Percentiles rank a stretch among this genome's conserved stretches.
Conservation (phyloP, 805 yeast species). For the Metschnikowia santaceciliae region DNA sequence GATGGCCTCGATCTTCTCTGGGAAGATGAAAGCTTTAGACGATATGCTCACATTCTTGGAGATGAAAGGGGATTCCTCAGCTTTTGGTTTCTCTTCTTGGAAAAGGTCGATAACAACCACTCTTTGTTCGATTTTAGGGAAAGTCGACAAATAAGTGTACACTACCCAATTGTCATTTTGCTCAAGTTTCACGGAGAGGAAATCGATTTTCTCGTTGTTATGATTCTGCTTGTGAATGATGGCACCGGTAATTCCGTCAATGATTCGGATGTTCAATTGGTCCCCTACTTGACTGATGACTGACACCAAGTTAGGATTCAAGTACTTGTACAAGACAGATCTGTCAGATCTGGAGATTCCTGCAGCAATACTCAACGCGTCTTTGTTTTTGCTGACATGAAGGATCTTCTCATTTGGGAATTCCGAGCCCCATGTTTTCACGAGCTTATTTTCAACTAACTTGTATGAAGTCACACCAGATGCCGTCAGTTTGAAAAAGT, state of each 20-base stretch:
- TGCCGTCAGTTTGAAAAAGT: slow-evolving; percentile 13
- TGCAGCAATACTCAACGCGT: slow-evolving; percentile 41
- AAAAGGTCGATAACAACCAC: slow-evolving; percentile 74
- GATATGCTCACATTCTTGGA: slow-evolving; percentile 44
- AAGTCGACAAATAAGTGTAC: slow-evolving; percentile 54
- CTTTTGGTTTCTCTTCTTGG: slow-evolving; percentile 49
- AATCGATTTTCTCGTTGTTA: slow-evolving; percentile 36
- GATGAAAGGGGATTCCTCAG: slow-evolving; percentile 32
- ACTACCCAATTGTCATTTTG: slow-evolving; percentile 84
- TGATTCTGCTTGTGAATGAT: slow-evolving; percentile 41
- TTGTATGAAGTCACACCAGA: slow-evolving; percentile 21
- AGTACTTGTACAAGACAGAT: slow-evolving; percentile 76
- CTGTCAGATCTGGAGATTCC: slow-evolving; percentile 70
- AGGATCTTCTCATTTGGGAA: slow-evolving; percentile 18
- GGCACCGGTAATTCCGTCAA: slow-evolving; percentile 72
- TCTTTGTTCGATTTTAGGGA: slow-evolving; percentile 49
- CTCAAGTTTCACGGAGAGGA: slow-evolving; percentile 44
- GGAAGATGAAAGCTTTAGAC: slow-evolving; percentile 57
- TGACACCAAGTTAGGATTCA: slow-evolving; percentile 64
- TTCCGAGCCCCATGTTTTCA: slow-evolving; percentile 30
- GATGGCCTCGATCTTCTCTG: slow-evolving; percentile 53
- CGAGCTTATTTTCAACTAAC: slow-evolving; percentile 13
- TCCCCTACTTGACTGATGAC: slow-evolving; percentile 36
- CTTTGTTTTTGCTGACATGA: slow-evolving; percentile 20
- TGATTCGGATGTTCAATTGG: slow-evolving; percentile 44